Base-by-base conservation (phyloP, 164 flowering plant genomes). In the Dillenia suffruticosa region DNA sequence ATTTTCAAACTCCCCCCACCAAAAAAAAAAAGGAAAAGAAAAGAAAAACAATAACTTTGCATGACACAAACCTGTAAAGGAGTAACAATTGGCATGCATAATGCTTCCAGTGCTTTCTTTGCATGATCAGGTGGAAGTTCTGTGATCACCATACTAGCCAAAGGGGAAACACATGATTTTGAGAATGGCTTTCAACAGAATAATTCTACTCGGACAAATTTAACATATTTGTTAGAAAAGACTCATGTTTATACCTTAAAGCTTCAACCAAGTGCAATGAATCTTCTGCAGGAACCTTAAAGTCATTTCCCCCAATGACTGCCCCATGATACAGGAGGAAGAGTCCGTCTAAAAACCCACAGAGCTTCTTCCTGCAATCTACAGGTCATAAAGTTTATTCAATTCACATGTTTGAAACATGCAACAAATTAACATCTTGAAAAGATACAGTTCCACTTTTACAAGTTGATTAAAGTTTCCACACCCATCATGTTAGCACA, bases 81-180 rank as follows among this genome's bases (percentile, higher is more conserved):
- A 68, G 81, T 63, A 19, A 90, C 88, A 65, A 79, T 84, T 44
- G 96, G 96, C 72, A 84, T 65, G 82, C 97, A 92, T 60, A 95
- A 75, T 60, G 83, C 86, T 64, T 95, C 99, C 47, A 90, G 63
- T 59, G 96, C 92, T 67, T 79, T 79, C 74, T 90, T 88, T 54
- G 99, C 99, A 68, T 86, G 82, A 15, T 90, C 96, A 54, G 85
- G 82, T 63, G 96, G 87, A 78, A 95, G 96, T 78, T 95, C 96
- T 50, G 98, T 88, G 46, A 95, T 87, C 58, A 95, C 97, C 82
- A 85, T 79, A 70, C 99, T 92, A 90, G 40, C 40, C 40, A 32
- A 32, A 32, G 40, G 40, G 40, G 6, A 32, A 32, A 32, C 40
- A 32, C 40, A 32, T 6, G 5, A 32, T 32, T 6, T 4, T 32